Conservation (phyloP, 75 land plant genomes). For the Gnetum montanum region DNA sequence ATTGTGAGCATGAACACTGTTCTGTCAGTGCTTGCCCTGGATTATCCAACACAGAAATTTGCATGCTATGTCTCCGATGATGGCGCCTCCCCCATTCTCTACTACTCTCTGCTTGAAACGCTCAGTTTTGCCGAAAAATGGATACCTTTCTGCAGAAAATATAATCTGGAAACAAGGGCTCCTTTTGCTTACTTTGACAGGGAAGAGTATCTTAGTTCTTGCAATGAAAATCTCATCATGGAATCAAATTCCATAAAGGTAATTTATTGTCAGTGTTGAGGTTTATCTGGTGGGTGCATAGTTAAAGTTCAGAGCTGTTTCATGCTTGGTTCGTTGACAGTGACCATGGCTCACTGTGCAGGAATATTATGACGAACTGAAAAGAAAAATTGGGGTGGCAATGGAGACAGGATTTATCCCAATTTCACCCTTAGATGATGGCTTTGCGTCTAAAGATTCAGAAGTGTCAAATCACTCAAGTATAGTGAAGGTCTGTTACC, state of each 20-base stretch:
- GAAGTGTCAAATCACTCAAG: neutral
- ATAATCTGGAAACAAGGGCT: neutral
- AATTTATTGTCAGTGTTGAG: neutral
- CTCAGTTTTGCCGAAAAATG: constrained; percentile 2
- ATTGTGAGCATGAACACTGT: no score
- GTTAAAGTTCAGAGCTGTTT: neutral
- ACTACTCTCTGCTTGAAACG: constrained; percentile 6
- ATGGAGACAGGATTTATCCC: neutral
- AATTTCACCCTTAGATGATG: no score
- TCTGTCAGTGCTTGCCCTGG: no score
- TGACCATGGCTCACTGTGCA: no score
- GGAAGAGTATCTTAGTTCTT: neutral
- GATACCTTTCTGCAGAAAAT: constrained; percentile 6
- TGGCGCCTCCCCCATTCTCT: constrained; percentile 5
- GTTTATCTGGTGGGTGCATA: neutral
- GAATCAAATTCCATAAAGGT: neutral
- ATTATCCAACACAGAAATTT: no score
- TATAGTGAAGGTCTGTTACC: constrained; percentile 1
- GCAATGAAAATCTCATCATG: neutral
- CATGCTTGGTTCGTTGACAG: no score
- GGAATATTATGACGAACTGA: neutral
- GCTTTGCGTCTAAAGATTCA: no score
- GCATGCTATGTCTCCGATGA: constrained; percentile 14
- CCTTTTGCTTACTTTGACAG: constrained; percentile 3
- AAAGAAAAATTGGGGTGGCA: neutral